A percentile compares a stretch with the other conserved stretches of the same genome.
These are phyloP conservation scores for Inga laurina DNA, from an alignment of 306 rosid species.

Conservation along the genomic window DNA sequence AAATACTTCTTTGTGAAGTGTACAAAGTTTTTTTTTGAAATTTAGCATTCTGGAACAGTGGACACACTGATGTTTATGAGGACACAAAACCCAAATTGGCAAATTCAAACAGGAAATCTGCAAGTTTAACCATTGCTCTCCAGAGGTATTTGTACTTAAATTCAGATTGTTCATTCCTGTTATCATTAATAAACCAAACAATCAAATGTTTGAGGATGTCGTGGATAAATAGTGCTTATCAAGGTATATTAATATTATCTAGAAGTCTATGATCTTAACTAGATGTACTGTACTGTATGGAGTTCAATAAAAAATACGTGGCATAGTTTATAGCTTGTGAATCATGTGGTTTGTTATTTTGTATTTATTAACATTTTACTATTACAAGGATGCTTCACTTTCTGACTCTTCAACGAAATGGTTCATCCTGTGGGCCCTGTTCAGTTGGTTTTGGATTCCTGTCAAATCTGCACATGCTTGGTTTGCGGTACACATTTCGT, in stretches of 20 bases:
- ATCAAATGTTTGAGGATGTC: not conserved
- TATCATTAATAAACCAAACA: not conserved
- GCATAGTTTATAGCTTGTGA: not conserved
- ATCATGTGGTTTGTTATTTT: not conserved
- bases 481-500: not conserved
- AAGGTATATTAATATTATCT: not conserved
- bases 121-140: not conserved
- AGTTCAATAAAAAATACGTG: not conserved
- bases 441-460: not conserved
- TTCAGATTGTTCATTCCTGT: not conserved
- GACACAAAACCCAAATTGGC: not conserved
- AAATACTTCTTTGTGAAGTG: slow-evolving; percentile 30
- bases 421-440: not conserved
- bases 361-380: too few species aligned
- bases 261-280: not conserved
- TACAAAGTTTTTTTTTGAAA: slow-evolving; percentile 18
- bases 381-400: not conserved
- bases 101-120: not conserved
- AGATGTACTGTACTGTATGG: not conserved
- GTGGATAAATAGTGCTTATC: not conserved
- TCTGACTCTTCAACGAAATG: not conserved
- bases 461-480: not conserved
- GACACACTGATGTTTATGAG: not conserved
- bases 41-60: slow-evolving; percentile 16
- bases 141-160: not conserved